phyloP scores from a whole-genome alignment of 768 basidiomycete species.

The Dacryopinax primogenitus region DNA sequence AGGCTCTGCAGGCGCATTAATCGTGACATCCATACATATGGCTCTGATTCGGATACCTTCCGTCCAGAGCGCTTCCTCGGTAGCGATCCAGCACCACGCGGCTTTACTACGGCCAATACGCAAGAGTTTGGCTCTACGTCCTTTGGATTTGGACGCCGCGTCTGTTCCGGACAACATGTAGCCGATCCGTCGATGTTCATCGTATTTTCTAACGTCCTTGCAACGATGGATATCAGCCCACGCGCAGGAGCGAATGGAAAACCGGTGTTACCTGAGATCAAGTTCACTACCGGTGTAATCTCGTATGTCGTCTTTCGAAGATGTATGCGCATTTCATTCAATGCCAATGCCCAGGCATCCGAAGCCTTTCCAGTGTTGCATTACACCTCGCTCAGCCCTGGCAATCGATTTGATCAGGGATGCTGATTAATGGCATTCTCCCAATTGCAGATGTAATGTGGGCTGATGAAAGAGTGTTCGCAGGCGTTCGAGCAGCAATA shows the following conservation, averaged over 20 bases:
- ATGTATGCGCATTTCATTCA: neutral
- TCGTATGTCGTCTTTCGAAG: neutral
- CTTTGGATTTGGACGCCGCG: neutral
- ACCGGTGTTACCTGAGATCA: neutral
- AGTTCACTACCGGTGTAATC: neutral
- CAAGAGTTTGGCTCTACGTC: neutral
- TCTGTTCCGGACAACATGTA: neutral
- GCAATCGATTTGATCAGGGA: neutral
- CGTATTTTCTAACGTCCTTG: neutral
- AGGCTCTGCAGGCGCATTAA: neutral
- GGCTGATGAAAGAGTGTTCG: neutral
- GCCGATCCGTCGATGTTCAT: neutral
- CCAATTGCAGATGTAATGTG: neutral
- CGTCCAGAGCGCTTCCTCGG: constrained; percentile 1
- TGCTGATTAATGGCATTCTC: neutral
- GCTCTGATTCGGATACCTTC: neutral
- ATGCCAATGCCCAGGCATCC: neutral
- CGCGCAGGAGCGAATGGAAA: neutral
- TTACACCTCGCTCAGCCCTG: neutral
- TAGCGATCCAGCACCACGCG: neutral
- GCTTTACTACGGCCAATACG: neutral
- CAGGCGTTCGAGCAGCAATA: too few relatives aligned
- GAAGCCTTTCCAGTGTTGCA: neutral
- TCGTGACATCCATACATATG: neutral
- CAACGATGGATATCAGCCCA: neutral